Base-by-base conservation (phyloP, 2,329 filamentous ascomycete species). In the Talaromyces rugulosus region DNA sequence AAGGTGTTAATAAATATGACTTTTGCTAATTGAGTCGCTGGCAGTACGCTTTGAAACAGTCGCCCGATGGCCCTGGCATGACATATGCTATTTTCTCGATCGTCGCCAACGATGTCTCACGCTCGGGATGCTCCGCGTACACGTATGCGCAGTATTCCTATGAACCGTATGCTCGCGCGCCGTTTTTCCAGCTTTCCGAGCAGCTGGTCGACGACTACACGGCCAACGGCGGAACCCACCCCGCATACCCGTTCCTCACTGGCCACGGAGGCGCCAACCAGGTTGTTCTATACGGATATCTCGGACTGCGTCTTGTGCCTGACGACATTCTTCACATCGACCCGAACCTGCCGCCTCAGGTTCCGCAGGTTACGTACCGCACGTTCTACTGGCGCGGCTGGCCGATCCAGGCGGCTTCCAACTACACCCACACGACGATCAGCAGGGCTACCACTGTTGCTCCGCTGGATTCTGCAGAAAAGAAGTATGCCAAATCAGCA, bases 141-240 rank as follows among this genome's bases (percentile, higher is more conserved):
- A 90, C 87, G 0, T 90, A 90, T 69, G 82, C 85, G 6, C 78
- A 89, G 18, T 85, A 87, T 64, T 84, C 85, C 0, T 85, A 83
- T 33, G 78, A 85, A 31, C 87, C 88, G 0, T 91, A 91, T 67
- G 77, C 83, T 0, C 81, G 88, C 16, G 85, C 82, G 0, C 88
- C 88, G 0, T 90, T 86, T 81, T 89, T 85, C 73, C 87, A 89
- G 66, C 87, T 89, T 72, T 89, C 87, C 0, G 88, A 91, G 67
- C 88, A 91, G 70, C 77, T 88, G 54, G 72, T 85, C 23, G 88
- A 91, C 67, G 80, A 88, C 64, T 81, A 80, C 62, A 76, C 76
- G 16, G 71, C 76, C 1, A 90, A 90, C 60, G 88, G 87, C 18
- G 86, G 85, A 36, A 87, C 85, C 0, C 86, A 89, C 63, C 87